Base-by-base conservation (phyloP, 2,329 filamentous ascomycete species). In the Curvularia hawaiiensis region DNA sequence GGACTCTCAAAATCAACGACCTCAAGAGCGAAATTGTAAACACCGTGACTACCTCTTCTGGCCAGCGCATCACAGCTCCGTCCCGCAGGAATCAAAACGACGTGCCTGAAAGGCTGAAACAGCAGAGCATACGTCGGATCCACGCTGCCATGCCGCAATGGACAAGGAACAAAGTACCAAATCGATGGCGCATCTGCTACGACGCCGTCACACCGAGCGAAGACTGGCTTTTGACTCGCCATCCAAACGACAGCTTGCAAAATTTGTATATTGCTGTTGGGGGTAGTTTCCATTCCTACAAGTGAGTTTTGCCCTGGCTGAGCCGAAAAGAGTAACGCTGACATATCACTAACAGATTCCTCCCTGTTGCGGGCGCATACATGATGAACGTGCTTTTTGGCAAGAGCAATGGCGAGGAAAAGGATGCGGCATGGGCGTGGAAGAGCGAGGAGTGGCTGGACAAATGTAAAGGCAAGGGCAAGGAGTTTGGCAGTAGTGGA, bases 271-370 rank as follows among this genome's bases (percentile, higher is more conserved):
- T 90, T 24, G 86, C 86, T 0, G 84, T 83, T 0, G 86, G 84
- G 12, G 86, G 87, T 1, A 88, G 85, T 12, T 72, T 88, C 61
- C 86, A 89, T 67, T 82, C 83, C 30, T 88, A 83, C 81, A 88
- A 89, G 70, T 61, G 53, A 18, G 55, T 48, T 7, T 41, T 11
- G 2, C 8, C 12, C 40, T 41, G n/a, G 0, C 9, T 31, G 3
- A 12, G 3, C 30, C 4, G 30, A n/a, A n/a, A n/a, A n/a, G 9
- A 3, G 11, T 7, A 7, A 24, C n/a, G 39, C 11, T 41, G 39
- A 22, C 8, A 41, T 9, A 22, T 20, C 20, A 14, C 18, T 2
- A 16, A 12, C 18, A 61, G 59, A 16, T 88, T 90, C 66, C 75
- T 89, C 26, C 86, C 86, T 0, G 83, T 83, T 24, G 83, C 87